phyloP scores from a whole-genome alignment of 1,284 basidiomycete species.

The Rhodofomes roseus region DNA sequence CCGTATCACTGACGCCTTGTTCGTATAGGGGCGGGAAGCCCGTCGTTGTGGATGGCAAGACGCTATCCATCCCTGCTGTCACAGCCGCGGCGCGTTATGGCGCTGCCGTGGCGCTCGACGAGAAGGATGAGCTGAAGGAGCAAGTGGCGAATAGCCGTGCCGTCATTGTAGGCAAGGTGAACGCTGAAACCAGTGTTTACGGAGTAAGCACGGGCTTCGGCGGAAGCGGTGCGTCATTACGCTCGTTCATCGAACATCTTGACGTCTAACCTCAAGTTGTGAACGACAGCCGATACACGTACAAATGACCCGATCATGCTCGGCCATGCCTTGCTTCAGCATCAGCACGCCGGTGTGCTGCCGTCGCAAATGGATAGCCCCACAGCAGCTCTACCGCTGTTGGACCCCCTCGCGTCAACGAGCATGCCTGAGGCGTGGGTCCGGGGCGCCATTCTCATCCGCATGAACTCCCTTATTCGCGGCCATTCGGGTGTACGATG shows the following conservation, averaged over 20 bases:
- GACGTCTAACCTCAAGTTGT: slow-evolving; percentile 2
- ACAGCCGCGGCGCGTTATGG: slow-evolving; percentile 66
- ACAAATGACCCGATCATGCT: slow-evolving; percentile 66
- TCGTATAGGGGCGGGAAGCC: slow-evolving; percentile 49
- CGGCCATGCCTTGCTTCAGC: slow-evolving; percentile 75
- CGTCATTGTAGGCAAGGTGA: slow-evolving; percentile 65
- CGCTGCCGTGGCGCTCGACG: slow-evolving; percentile 50
- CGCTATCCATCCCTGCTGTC: slow-evolving; percentile 70
- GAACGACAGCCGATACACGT: slow-evolving; percentile 54
- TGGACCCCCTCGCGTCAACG: slow-evolving; percentile 62
- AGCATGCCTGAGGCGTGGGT: slow-evolving; percentile 90
- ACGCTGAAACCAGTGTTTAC: slow-evolving; percentile 68
- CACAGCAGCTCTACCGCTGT: slow-evolving; percentile 52
- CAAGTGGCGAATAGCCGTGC: slow-evolving; percentile 56
- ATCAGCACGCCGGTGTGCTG: slow-evolving; percentile 71
- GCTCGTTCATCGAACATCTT: background rate
- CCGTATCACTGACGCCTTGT: background rate
- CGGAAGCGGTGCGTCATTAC: slow-evolving; percentile 54
- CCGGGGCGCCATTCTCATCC: slow-evolving; percentile 82
- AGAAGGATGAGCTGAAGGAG: slow-evolving; percentile 41
- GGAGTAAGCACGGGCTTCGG: slow-evolving; percentile 84
- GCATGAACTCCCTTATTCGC: slow-evolving; percentile 85
- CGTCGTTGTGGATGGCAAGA: slow-evolving; percentile 65
- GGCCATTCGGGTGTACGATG: slow-evolving; percentile 85
- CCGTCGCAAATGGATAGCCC: slow-evolving; percentile 45